These are phyloP conservation scores for Fonsecaea monophora DNA, from an alignment of 2,329 filamentous ascomycete genomes.

Conservation along the genomic window DNA sequence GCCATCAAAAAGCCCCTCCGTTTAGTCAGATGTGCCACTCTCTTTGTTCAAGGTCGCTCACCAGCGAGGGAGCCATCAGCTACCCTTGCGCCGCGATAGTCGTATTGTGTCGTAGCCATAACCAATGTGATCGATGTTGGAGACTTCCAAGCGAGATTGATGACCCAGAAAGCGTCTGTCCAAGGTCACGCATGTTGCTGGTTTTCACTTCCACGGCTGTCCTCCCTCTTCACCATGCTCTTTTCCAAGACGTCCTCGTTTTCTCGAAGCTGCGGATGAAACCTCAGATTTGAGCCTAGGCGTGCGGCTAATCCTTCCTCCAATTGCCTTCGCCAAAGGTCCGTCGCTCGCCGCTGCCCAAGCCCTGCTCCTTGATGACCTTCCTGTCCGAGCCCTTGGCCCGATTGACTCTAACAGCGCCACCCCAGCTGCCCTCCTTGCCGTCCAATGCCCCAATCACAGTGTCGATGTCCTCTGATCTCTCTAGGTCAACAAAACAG, in stretches of 20 bases:
- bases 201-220: not conserved
- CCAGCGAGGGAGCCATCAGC: not conserved
- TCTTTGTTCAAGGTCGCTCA: not conserved
- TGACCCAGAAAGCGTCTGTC: not conserved
- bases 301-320: slow-evolving; percentile 6
- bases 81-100: not conserved
- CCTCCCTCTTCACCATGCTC: not conserved
- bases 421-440: slow-evolving; percentile 50
- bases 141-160: not conserved
- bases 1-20: no score
- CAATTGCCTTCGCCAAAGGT: slow-evolving; percentile 8
- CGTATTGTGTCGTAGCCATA: not conserved
- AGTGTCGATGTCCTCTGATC: slow-evolving; percentile 59
- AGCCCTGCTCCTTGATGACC: slow-evolving; percentile 34
- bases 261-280: not conserved
- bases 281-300: not conserved
- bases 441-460: slow-evolving; percentile 58
- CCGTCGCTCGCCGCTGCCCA: slow-evolving; percentile 16
- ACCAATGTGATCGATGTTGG: not conserved
- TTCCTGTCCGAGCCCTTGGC: slow-evolving; percentile 42
- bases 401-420: slow-evolving; percentile 48
- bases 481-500: slow-evolving; percentile 69
- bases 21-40: no score
- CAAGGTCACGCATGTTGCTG: not conserved
- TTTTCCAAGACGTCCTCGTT: not conserved